Evolutionary conservation across 2,329 filamentous ascomycete genomes (phyloP).

Genomic region (Colletotrichum eleusines): DNA sequence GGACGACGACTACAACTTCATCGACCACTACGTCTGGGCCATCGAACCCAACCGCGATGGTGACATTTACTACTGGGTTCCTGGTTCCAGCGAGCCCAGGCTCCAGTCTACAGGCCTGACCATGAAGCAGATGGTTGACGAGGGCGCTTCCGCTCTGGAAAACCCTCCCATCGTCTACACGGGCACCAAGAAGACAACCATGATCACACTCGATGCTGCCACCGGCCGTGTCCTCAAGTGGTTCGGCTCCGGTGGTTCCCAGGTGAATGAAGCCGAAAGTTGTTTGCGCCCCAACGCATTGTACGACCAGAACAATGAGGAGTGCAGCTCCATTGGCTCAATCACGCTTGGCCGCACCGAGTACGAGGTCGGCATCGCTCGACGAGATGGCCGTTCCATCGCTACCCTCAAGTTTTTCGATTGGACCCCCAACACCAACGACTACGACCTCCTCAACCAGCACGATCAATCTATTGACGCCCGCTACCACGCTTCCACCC

Average conservation of each 20-base stretch:
- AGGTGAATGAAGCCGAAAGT: slow-evolving; percentile 77
- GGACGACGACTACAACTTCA: slow-evolving; percentile 70
- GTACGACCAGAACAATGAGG: slow-evolving; percentile 75
- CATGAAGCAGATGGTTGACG: slow-evolving; percentile 89
- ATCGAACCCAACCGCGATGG: slow-evolving; percentile 93
- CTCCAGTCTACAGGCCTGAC: slow-evolving; percentile 77
- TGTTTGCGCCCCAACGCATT: slow-evolving; percentile 78
- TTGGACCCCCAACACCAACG: slow-evolving; percentile 93
- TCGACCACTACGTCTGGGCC: slow-evolving; percentile 94
- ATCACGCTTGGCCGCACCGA: slow-evolving; percentile 88
- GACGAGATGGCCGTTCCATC: slow-evolving; percentile 78
- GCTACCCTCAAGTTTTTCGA: slow-evolving; percentile 94
- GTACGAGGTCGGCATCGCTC: slow-evolving; percentile 89
- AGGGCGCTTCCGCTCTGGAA: slow-evolving; percentile 78
- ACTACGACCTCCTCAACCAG: slow-evolving; percentile 87
- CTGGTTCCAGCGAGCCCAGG: slow-evolving; percentile 68
- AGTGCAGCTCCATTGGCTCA: slow-evolving; percentile 84
- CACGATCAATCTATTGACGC: slow-evolving; percentile 85
- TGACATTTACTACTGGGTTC: slow-evolving; percentile 86
- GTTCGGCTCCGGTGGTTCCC: slow-evolving; percentile 80
- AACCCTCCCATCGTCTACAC: slow-evolving; percentile 88
- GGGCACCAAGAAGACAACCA: slow-evolving; percentile 88
- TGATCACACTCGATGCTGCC: slow-evolving; percentile 89
- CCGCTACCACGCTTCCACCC: slow-evolving; percentile 88
- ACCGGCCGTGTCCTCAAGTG: slow-evolving; percentile 86